phyloP scores from a whole-genome alignment of 2,329 filamentous ascomycete species.

The Penicillium aurantiogriseum region DNA sequence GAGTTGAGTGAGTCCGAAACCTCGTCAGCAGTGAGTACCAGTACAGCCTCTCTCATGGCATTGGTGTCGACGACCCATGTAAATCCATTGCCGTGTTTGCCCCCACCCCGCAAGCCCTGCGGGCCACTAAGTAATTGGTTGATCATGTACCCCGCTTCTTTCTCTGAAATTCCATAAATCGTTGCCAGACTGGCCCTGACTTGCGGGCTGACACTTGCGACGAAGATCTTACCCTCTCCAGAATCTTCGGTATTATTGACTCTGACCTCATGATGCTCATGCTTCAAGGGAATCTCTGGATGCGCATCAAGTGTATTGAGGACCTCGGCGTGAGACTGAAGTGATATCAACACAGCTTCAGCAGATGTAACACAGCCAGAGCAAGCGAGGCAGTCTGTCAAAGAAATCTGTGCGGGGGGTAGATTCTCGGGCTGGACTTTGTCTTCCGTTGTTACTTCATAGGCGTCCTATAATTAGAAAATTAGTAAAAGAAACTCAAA shows the following conservation, averaged over 20 bases:
- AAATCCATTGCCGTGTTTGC: constrained; percentile 73
- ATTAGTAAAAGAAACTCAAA: constrained; percentile 19
- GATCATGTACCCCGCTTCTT: constrained; percentile 77
- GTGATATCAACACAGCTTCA: constrained; percentile 90
- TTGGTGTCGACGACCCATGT: constrained; percentile 91
- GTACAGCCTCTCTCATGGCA: constrained; percentile 72
- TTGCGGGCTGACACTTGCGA: constrained; percentile 92
- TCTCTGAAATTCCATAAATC: constrained; percentile 71
- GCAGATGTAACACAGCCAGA: constrained; percentile 97
- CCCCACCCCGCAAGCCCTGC: constrained; percentile 66
- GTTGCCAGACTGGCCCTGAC: constrained; percentile 84
- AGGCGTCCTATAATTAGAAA: constrained; percentile 50
- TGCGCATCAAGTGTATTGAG: constrained; percentile 72
- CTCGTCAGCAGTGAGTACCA: constrained; percentile 77
- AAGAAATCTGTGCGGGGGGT: constrained; percentile 82
- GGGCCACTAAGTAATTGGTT: constrained; percentile 72
- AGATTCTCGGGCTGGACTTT: constrained; percentile 59
- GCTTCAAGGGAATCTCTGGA: constrained; percentile 40
- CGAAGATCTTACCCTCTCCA: constrained; percentile 69
- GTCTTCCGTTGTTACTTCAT: constrained; percentile 94
- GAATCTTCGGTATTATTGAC: constrained; percentile 47
- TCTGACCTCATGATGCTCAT: constrained; percentile 20
- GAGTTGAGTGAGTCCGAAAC: constrained; percentile 49
- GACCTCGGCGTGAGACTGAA: constrained; percentile 93
- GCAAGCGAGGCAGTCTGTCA: constrained; percentile 96